phyloP scores from a whole-genome alignment of 2,329 filamentous ascomycete species.

The Calonectria multiphialidica region DNA sequence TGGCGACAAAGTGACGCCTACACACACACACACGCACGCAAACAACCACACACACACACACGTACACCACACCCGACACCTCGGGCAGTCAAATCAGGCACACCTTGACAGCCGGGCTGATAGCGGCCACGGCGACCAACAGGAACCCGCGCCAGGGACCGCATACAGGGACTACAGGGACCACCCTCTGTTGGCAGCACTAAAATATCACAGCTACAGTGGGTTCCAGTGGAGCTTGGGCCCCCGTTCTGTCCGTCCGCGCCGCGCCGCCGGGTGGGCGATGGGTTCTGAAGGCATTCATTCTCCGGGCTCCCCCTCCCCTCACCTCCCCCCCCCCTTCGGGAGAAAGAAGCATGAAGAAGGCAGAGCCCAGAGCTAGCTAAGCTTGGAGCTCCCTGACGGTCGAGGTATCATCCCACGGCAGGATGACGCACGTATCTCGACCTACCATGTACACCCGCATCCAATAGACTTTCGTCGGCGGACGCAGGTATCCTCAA shows the following conservation, averaged over 20 bases:
- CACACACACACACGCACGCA: background rate
- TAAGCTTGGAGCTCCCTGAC: constrained; percentile 16
- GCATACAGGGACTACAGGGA: background rate
- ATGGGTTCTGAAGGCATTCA: background rate
- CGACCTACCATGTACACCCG: background rate
- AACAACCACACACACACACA: background rate
- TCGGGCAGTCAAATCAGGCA: background rate
- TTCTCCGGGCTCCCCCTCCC: too few relatives aligned
- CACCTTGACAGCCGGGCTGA: background rate
- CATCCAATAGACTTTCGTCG: background rate
- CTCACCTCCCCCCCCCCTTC: too few relatives aligned
- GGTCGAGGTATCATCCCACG: constrained; percentile 22
- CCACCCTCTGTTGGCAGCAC: constrained; percentile 5
- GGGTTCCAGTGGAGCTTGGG: constrained; percentile 19
- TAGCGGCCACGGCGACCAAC: background rate
- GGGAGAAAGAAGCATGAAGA: background rate
- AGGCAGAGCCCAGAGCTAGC: constrained; percentile 6
- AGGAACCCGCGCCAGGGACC: background rate
- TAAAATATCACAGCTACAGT: constrained; percentile 19
- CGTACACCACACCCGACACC: background rate
- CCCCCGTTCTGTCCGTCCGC: background rate
- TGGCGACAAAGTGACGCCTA: constrained; percentile 24
- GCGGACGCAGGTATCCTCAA: background rate
- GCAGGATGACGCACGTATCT: constrained; percentile 17
- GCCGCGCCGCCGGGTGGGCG: constrained; percentile 3